These are phyloP conservation scores for Candida sojae DNA, from an alignment of 1,139 yeast species.

Conservation along the genomic window DNA sequence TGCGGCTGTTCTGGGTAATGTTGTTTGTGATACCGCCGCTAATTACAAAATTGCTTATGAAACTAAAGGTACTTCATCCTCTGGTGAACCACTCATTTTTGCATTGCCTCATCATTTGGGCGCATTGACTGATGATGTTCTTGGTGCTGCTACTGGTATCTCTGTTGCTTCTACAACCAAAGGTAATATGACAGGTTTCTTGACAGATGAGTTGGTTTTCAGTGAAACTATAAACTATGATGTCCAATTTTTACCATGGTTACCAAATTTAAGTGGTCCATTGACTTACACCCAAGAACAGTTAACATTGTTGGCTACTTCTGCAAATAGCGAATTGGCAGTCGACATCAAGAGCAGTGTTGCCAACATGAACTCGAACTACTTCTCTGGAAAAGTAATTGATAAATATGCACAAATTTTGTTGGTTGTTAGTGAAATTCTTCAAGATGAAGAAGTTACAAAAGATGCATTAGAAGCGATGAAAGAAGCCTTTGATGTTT, in stretches of 20 bases:
- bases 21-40: conserved; percentile 28
- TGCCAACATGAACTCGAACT: conserved; percentile 51
- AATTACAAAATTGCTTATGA: conserved; percentile 54
- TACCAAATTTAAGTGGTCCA: conserved; percentile 25
- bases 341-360: conserved; percentile 58
- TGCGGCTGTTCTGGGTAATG: conserved; percentile 32
- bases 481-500: conserved; percentile 54
- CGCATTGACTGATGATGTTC: conserved; percentile 44
- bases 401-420: conserved; percentile 77
- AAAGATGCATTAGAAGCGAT: conserved; percentile 46
- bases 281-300: conserved; percentile 53
- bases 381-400: conserved; percentile 68
- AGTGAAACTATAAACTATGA: conserved; percentile 50
- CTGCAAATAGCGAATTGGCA: conserved; percentile 58
- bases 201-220: conserved; percentile 52
- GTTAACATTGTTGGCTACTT: conserved; percentile 50
- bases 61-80: conserved; percentile 53
- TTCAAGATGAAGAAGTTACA: conserved; percentile 55
- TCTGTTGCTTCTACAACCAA: conserved; percentile 60
- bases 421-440: conserved; percentile 60
- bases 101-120: conserved; percentile 74
- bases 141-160: conserved; percentile 47
- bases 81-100: conserved; percentile 57
- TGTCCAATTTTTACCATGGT: conserved; percentile 66
- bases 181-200: conserved; percentile 65